Evolutionary conservation across 352 stramenopile species (phyloP).

Genomic region (Globisporangium camurandrum): DNA sequence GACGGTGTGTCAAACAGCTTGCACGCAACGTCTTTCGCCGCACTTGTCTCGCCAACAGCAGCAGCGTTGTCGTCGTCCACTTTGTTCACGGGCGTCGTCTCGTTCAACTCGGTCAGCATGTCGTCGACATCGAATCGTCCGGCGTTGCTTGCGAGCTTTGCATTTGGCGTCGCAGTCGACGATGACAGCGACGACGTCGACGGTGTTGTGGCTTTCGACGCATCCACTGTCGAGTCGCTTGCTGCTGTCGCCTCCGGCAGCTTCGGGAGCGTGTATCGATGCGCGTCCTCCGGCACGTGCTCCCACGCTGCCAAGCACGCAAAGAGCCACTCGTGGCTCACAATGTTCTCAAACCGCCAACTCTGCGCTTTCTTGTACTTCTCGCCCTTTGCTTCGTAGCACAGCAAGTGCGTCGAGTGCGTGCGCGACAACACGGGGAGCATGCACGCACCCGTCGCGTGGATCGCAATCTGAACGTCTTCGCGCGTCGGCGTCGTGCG

Average conservation of each 20-base stretch:
- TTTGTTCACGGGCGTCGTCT: conserved; percentile 24
- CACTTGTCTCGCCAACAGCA: conserved; percentile 5
- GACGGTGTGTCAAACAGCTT: conserved; percentile 59
- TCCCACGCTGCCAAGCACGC: conserved; percentile 60
- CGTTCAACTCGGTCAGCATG: conserved; percentile 50
- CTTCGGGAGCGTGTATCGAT: conserved; percentile 24
- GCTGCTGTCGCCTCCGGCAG: not conserved
- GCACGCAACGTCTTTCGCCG: conserved; percentile 26
- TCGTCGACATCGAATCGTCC: conserved; percentile 48
- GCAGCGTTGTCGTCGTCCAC: conserved; percentile 22
- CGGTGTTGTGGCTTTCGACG: conserved; percentile 1
- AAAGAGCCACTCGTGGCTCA: conserved; percentile 80
- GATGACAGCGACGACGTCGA: not conserved
- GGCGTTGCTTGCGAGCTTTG: conserved; percentile 12
- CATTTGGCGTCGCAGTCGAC: conserved; percentile 14
- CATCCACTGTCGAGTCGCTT: conserved; percentile 9
- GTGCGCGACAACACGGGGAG: conserved; percentile 73
- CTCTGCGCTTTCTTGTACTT: conserved; percentile 83
- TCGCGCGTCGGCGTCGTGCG: conserved; percentile 68
- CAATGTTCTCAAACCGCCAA: conserved; percentile 75
- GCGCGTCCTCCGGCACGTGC: conserved; percentile 46
- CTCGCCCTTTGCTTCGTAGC: conserved; percentile 65
- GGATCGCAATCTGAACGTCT: conserved; percentile 79
- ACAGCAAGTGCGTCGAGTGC: conserved; percentile 79
- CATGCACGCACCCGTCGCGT: conserved; percentile 76